A percentile compares a stretch with the other conserved stretches of the same genome.
Conservation (phyloP, 2,329 filamentous ascomycete genomes). For the Thermothelomyces thermophilus region DNA sequence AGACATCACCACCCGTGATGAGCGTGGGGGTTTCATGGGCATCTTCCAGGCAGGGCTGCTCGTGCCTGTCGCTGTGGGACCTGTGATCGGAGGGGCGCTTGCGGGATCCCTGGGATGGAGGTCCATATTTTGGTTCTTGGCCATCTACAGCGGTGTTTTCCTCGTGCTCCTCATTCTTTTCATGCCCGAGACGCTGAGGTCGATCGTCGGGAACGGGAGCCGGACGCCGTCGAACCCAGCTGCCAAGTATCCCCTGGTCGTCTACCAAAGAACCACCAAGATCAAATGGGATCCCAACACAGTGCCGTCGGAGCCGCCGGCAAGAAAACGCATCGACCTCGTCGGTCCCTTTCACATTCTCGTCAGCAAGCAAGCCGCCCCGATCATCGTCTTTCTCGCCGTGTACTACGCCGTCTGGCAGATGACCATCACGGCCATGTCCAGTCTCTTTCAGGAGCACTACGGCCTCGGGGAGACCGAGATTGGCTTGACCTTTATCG, state of each 20-base stretch:
- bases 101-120: conserved; percentile 47
- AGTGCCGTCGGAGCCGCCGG: too few species aligned
- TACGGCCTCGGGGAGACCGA: conserved; percentile 33
- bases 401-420: conserved; percentile 30
- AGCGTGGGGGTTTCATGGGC: conserved; percentile 47
- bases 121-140: conserved; percentile 51
- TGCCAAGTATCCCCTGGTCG: conserved; percentile 32
- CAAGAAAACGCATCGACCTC: too few species aligned
- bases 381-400: conserved; percentile 34
- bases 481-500: conserved; percentile 39
- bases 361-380: too few species aligned
- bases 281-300: too few species aligned
- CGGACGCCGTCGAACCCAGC: not conserved
- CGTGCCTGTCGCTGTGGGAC: not conserved
- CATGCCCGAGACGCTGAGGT: conserved; percentile 20
- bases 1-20: conserved; percentile 49
- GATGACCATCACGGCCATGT: conserved; percentile 31
- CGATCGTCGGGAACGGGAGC: not conserved
- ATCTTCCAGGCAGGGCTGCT: not conserved
- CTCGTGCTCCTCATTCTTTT: conserved; percentile 38
- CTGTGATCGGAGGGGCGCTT: conserved; percentile 40
- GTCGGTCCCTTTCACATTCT: too few species aligned
- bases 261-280: too few species aligned
- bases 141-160: conserved; percentile 35
- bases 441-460: conserved; percentile 28